Evolutionary conservation across 768 basidiomycete genomes (phyloP), one percentile per base, ranked within the genome.

Genomic region (Psilocybe tampanensis): DNA sequence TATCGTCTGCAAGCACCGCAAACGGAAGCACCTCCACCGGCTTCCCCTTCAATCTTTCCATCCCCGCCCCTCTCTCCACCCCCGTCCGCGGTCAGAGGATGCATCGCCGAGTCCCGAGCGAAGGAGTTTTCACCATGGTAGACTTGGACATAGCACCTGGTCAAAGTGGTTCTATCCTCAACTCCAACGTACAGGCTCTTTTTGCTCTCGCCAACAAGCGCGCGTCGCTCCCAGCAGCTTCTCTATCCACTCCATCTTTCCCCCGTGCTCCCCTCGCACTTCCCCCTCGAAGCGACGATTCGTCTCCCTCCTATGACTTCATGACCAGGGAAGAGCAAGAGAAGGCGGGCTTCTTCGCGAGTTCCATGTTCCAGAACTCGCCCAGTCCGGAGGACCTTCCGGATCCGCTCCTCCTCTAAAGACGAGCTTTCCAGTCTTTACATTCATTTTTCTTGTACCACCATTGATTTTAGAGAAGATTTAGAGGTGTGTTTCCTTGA

Each of bases 361-460:
- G 89, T 66, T 91, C 89, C 29, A 76, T 80, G 66, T 92, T 91
- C 84, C 90, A 92, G 80, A 92, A 91, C 77, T 90, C 89, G 56
- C 90, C 90, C 15, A 90, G 86, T 65, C 90, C 90, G 51, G 90
- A 92, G 59, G 89, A 89, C 67, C 74, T 92, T 47, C 90, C 90
- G 44, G 82, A 84, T 58, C 89, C 88, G 54, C 74, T 79, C 61
- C 86, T 88, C 67, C 73, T 75, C 50, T 80, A 70, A 80, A 70
- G 70, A 54, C 34, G 52, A 59, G 45, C 54, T 2, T n/a, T 43
- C 39, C 54, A 26, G 42, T 45, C 48, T 36, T 55, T 51, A 64
- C 33, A 44, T 49, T 45, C 44, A 13, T 32, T 44, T 32, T 44
- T 12, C 53, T 55, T 44, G 54, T 59, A 60, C 56, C 60, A 59